These are phyloP conservation scores for Monosporascus cannonballus DNA, from an alignment of 2,329 filamentous ascomycete species.

Conservation along the genomic window DNA sequence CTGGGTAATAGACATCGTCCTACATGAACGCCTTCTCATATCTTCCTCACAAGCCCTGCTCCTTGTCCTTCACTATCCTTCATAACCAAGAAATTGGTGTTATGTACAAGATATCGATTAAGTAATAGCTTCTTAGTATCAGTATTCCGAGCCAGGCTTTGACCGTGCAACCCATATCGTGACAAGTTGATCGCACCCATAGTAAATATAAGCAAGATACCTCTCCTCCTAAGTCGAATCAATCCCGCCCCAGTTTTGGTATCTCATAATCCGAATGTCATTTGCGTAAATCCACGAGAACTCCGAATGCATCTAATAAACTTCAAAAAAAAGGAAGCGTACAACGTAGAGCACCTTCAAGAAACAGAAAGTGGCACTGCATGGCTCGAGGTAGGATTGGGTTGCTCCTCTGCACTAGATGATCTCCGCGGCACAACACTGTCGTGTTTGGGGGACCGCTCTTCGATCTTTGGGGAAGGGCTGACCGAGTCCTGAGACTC, in stretches of 20 bases:
- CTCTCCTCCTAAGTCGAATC: not conserved
- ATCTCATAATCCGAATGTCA: not conserved
- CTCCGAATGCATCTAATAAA: constrained; percentile 16
- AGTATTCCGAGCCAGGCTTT: not conserved
- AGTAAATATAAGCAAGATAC: not conserved
- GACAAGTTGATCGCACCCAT: not conserved
- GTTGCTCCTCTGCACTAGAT: constrained; percentile 7
- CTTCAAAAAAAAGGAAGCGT: constrained; percentile 11
- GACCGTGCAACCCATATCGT: not conserved
- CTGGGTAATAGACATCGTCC: not conserved
- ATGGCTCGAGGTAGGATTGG: constrained; percentile 7
- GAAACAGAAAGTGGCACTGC: constrained; percentile 15
- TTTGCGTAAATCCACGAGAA: constrained; percentile 3
- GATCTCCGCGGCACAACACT: constrained; percentile 3
- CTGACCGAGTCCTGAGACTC: constrained; percentile 1
- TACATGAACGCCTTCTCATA: not conserved
- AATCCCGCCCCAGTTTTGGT: not conserved
- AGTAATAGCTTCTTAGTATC: not conserved
- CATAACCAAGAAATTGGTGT: not conserved
- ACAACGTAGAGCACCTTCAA: constrained; percentile 5
- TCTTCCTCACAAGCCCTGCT: not conserved
- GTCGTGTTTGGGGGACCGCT: constrained; percentile 9
- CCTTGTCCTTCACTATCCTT: not conserved
- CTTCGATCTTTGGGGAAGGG: constrained; percentile 5
- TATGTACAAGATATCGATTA: constrained; percentile 1